Base-by-base conservation (phyloP, 2,329 filamentous ascomycete species). In the Rasamsonia emersonii region DNA sequence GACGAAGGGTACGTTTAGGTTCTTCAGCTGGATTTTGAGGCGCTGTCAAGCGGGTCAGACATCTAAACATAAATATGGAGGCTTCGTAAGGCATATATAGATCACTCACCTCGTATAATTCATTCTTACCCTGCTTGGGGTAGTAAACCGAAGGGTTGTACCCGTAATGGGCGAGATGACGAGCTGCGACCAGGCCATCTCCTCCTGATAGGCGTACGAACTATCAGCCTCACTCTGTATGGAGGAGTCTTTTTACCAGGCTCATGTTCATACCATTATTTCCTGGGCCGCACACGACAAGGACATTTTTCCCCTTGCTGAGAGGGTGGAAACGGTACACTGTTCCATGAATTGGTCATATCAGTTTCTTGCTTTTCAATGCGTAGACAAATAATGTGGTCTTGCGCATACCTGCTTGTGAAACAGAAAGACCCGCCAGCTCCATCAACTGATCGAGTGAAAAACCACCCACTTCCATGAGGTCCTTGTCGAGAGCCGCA, bases 391-490 rank as follows among this genome's bases (percentile, higher is more conserved):
- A 21, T 18, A 9, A 18, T 18, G 13, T 9, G 5, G 10, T n/a
- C n/a, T n/a, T n/a, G n/a, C n/a, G 19, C 35, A 8, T 54, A 88
- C 86, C 78, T 30, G 82, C 86, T 68, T 96, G 86, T 9, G 89
- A 89, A 16, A 96, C 86, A 1, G 86, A 88, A 1, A 98, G 71
- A 0, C 91, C 91, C 25, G 91, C 91, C 5, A 98, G 67, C 56
- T 96, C 91, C 91, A 98, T 96, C 29, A 98, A 68, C 61, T 98
- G 91, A 54, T 96, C 91, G 34, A 98, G 74, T 8, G 86, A 93
- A 62, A 94, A 98, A 6, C 83, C 86, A 23, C 76, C 75, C 1
- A 79, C 76, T 8, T 75, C 74, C 88, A 98, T 96, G 40, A 98
- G 78, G 55, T 98, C 89, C 58, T 84, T 79, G 56, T 98, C 91